These are phyloP conservation scores for Aspergillus proliferans DNA, from an alignment of 2,329 filamentous ascomycete genomes.

Conservation along the genomic window DNA sequence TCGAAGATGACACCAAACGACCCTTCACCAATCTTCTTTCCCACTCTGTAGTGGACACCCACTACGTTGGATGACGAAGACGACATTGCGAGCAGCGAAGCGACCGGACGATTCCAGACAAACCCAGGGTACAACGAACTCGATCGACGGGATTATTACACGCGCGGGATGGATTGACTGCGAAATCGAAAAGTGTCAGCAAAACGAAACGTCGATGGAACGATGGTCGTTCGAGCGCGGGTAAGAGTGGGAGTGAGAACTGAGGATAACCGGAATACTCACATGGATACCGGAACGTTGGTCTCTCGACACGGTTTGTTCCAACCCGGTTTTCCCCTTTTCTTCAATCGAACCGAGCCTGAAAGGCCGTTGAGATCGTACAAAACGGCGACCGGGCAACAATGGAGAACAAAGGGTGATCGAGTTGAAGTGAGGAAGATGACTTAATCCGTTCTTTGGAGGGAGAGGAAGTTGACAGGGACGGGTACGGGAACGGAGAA, in stretches of 20 bases:
- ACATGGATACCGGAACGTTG: neutral
- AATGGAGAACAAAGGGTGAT: slow-evolving; percentile 2
- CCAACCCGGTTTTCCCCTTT: neutral
- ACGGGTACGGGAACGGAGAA: slow-evolving; percentile 1
- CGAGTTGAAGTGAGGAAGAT: slow-evolving; percentile 3
- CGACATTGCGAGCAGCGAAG: slow-evolving; percentile 52
- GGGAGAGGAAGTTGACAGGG: slow-evolving; percentile 3
- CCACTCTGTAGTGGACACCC: slow-evolving; percentile 95
- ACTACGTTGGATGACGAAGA: slow-evolving; percentile 94
- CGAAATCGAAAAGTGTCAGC: neutral
- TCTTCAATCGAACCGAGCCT: neutral
- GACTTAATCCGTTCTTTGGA: slow-evolving; percentile 2
- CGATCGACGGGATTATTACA: slow-evolving; percentile 5
- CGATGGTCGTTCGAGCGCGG: neutral
- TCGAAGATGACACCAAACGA: slow-evolving; percentile 99
- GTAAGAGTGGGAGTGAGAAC: too few relatives aligned
- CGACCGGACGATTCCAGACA: slow-evolving; percentile 10
- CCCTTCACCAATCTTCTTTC: slow-evolving; percentile 99
- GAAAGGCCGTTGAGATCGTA: neutral
- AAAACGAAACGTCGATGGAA: neutral
- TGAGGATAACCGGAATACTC: neutral
- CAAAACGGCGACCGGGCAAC: slow-evolving; percentile 2
- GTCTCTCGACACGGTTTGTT: neutral
- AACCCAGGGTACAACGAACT: slow-evolving; percentile 1
- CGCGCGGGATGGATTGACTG: neutral